Evolutionary conservation across 129 eudicot genomes (phyloP), one percentile per base, ranked within the genome.

Genomic region (Artemisia argyi): DNA sequence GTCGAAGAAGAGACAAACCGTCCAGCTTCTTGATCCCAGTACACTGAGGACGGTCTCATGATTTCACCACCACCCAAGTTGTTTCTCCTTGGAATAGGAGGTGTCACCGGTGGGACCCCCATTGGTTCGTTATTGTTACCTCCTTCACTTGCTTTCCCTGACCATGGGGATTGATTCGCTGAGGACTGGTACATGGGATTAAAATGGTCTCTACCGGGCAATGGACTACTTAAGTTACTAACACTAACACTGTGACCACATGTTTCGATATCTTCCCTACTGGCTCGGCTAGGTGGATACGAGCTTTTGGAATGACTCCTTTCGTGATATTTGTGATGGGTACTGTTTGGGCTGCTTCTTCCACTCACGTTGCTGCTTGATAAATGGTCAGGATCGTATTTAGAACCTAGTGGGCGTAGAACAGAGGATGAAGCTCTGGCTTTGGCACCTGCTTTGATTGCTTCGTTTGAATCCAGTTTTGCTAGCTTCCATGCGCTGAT

Each of bases 401-500:
- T 76, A 15, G 85, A 78, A 9, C 88, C 84, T 13, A 90, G 26
- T 9, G 97, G 97, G 0, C 96, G 89, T 4, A 90, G 67, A 54
- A 90, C 94, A 26, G 99, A 94, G 12, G 98, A 94, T 63, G 98
- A 85, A 49, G 97, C 98, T 70, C 98, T 76, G 24, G 97, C 97
- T 82, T 90, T 94, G 4, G 86, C 97, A 5, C 91, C 98, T 12
- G 88, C 98, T 79, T 61, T 90, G 64, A 84, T 67, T 16, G 95
- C 98, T 79, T 94, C 96, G 8, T 32, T 83, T 9, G 97, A 84
- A 66, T 94, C 93, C 4, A 94, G 82, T 67, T 88, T 94, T 14
- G 97, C 97, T 11, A 94, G 98, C 78, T 84, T 94, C 97, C 97
- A 94, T 0, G 98, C 96, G 79, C 97, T 94, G 57, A 84, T 82